Percentiles rank a stretch among this genome's conserved stretches.
Conservation (phyloP, 1,284 basidiomycete genomes). For the Sparassis latifolia region DNA sequence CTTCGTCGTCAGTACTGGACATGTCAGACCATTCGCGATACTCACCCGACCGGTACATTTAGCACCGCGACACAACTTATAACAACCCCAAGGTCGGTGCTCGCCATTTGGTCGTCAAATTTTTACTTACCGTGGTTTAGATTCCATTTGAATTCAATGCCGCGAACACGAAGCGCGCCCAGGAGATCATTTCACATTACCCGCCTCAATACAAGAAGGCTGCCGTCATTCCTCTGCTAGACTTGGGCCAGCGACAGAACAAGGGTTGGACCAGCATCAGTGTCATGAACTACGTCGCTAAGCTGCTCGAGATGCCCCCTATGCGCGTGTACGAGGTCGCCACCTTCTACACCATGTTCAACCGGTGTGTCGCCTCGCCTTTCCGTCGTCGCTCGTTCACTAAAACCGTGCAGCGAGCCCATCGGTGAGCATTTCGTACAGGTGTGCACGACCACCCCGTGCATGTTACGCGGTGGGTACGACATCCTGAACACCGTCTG, state of each 20-base stretch:
- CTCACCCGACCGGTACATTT: conserved; percentile 6
- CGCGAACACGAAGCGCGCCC: conserved; percentile 78
- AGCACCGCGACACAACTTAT: conserved; percentile 93
- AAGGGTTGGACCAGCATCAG: conserved; percentile 98
- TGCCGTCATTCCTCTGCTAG: conserved; percentile 93
- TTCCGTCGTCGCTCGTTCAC: not conserved
- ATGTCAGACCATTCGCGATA: not conserved
- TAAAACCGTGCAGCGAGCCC: conserved; percentile 61
- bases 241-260: conserved; percentile 96
- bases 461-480: conserved; percentile 92
- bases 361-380: conserved; percentile 50
- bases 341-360: conserved; percentile 99
- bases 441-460: conserved; percentile 98
- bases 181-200: conserved; percentile 90
- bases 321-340: conserved; percentile 99
- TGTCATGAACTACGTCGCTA: conserved; percentile 98
- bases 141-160: conserved; percentile 87
- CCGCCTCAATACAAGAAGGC: conserved; percentile 98
- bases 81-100: conserved; percentile 77
- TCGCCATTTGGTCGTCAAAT: not conserved
- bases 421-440: conserved; percentile 95
- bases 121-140: conserved; percentile 29
- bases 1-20: conserved; percentile 39
- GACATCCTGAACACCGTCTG: conserved; percentile 87
- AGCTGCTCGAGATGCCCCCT: conserved; percentile 88